Base-by-base conservation (phyloP, 106 monocot genomes). In the Dioscorea alata region DNA sequence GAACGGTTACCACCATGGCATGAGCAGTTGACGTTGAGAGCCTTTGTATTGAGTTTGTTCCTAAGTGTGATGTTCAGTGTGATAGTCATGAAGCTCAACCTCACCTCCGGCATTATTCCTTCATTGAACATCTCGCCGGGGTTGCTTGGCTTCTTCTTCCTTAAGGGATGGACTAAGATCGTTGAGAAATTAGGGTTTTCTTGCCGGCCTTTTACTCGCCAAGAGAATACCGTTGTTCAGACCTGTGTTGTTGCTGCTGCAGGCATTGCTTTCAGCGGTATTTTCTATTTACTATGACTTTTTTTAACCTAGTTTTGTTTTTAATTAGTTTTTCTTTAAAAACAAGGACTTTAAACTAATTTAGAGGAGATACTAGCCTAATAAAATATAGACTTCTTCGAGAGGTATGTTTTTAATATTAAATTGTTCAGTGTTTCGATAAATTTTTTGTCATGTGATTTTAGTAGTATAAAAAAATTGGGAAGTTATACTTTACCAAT, bases 221-320 rank as follows among this genome's bases (percentile, higher is more conserved):
- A 64, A 33, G 64, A 64, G 33, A 64, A 64, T 14, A 64, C 64
- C 34, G 64, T 64, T 2, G 31, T 64, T 2, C 64, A 64, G 33
- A 64, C 64, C 34, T 64, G 64, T 17, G 64, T 33, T n/a, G 64
- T 64, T 15, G 64, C 64, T 4, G 31, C 33, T 34, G 31, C 31
- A 5, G 32, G 32, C 32, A 28, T 64, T 64, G 64, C 64, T 14
- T 64, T 35, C 4, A 33, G 64, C 7, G 64, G 64, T 64, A 16
- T 19, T 18, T 23, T 60, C 25, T 18, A 13, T 22, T 13, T 13
- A 25, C 2, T 28, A 28, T 28, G 28, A 28, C 2, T 28, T 28
- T 28, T 28, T 28, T 28, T n/a, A n/a, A n/a, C n/a, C n/a, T n/a
- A n/a, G n/a, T n/a, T n/a, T n/a, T n/a, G n/a, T n/a, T n/a, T n/a